A percentile compares a stretch with the other conserved stretches of the same genome.
These are phyloP conservation scores for Ceratocystis harringtonii DNA, from an alignment of 2,329 filamentous ascomycete species.

Conservation along the genomic window DNA sequence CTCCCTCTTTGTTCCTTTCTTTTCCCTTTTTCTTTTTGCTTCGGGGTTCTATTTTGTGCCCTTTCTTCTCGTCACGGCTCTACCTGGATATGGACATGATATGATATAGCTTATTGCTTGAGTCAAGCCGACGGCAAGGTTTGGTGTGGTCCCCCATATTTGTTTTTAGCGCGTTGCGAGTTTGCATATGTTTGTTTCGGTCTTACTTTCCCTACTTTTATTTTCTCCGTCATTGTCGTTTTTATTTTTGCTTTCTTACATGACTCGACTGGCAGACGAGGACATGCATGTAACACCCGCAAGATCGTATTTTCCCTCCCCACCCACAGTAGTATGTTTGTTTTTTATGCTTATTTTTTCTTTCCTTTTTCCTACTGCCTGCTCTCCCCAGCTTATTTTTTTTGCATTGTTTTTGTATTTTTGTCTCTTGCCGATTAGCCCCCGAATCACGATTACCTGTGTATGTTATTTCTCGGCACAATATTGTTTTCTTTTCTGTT, in stretches of 20 bases:
- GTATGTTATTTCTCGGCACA: not conserved
- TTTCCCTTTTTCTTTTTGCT: not conserved
- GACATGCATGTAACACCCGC: not conserved
- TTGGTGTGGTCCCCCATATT: not conserved
- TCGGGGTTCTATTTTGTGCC: not conserved
- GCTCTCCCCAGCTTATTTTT: not conserved
- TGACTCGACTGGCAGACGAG: not conserved
- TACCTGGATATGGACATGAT: not conserved
- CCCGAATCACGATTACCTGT: not conserved
- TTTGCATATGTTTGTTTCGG: not conserved
- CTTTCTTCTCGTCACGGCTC: not conserved
- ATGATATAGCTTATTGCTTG: not conserved
- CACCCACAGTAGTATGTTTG: slow-evolving; percentile 6
- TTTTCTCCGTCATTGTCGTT: slow-evolving; percentile 2
- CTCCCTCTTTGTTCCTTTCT: not conserved
- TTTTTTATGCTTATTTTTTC: not conserved
- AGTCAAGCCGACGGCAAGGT: not conserved
- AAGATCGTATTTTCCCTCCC: not conserved
- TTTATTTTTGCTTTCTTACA: not conserved
- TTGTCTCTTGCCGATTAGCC: not conserved
- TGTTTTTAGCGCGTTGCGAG: not conserved
- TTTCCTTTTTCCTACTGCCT: not conserved
- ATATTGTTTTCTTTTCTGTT: not conserved
- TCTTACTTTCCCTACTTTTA: not conserved
- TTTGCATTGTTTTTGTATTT: not conserved